Evolutionary conservation across 2,329 filamentous ascomycete species (phyloP), one percentile per base, ranked within the genome.

Genomic region (Calonectria pseudoreteaudii): DNA sequence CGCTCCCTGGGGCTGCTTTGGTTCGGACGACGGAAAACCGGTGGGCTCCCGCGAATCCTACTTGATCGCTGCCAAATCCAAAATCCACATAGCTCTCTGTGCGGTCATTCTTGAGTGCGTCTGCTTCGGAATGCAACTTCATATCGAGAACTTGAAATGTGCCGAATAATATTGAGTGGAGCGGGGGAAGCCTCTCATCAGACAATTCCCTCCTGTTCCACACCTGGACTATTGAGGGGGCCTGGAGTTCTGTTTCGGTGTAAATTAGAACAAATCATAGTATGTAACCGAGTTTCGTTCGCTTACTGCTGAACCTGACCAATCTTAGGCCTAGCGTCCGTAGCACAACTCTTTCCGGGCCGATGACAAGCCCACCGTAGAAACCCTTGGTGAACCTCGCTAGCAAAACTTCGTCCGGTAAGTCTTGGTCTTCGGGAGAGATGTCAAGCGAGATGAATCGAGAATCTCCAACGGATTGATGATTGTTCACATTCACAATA

Each of bases 361-460:
- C 75, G 49, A 84, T 76, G 0, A 84, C 82, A 0, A 75, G 62
- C 0, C 82, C 82, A 6, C 81, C 82, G 62, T 83, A 84, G 34
- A 81, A 84, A 0, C 78, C 81, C 16, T 75, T 80, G 1, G 81
- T 66, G 13, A 84, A 83, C 1, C 74, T 76, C 0, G 82, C 79
- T 30, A 84, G 71, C 8, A 84, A 56, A 3, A 58, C 67, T 36
- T 83, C 79, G 44, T 84, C 82, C 2, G 79, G 74, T 1, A 80
- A 47, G 16, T 68, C 3, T 1, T 50, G 44, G 23, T 75, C 71
- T 9, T 72, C 60, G 1, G 66, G 18, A 0, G 79, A 75, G 16
- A 83, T 67, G 1, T 79, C 62, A 16, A 84, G 74, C 0, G 78
- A 76, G 3, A 80, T 77, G 50, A 72, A 80, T 5, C 79, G 76